A percentile compares a stretch with the other conserved stretches of the same genome.
Conservation (phyloP, 78 protist genomes). For the Bodo saltans region DNA sequence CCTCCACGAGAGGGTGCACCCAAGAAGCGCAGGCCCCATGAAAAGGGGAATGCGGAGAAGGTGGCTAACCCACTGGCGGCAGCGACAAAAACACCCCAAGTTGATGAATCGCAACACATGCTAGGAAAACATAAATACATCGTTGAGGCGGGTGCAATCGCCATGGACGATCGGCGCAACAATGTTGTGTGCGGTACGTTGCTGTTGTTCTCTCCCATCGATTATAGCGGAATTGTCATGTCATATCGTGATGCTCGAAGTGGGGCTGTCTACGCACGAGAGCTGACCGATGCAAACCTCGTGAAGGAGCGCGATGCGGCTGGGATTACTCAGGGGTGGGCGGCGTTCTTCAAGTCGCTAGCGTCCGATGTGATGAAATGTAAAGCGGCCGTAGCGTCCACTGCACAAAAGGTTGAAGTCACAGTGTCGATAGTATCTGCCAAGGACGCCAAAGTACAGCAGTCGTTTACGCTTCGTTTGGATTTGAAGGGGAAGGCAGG, state of each 20-base stretch:
- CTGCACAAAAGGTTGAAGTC: not conserved
- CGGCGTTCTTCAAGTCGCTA: not conserved
- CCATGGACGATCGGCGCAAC: too few species aligned
- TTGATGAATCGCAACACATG: not conserved
- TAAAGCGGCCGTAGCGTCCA: not conserved
- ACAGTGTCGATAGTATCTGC: not conserved
- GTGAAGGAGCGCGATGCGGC: not conserved
- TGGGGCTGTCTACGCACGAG: not conserved
- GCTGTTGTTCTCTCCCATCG: not conserved
- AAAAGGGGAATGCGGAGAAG: not conserved
- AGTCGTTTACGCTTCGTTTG: not conserved
- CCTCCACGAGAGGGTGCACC: too few species aligned
- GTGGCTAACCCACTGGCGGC: not conserved
- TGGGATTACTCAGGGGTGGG: not conserved
- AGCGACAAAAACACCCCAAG: too few species aligned
- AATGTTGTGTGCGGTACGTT: too few species aligned
- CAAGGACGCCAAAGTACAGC: not conserved
- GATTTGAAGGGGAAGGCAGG: not conserved
- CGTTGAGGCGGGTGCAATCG: not conserved
- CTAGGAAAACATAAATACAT: not conserved
- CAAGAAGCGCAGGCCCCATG: not conserved
- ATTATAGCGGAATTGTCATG: not conserved
- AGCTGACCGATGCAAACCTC: not conserved
- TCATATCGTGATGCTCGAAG: not conserved
- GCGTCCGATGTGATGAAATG: not conserved